Evolutionary conservation across 2,329 filamentous ascomycete genomes (phyloP).

Genomic region (Talaromyces sp.): DNA sequence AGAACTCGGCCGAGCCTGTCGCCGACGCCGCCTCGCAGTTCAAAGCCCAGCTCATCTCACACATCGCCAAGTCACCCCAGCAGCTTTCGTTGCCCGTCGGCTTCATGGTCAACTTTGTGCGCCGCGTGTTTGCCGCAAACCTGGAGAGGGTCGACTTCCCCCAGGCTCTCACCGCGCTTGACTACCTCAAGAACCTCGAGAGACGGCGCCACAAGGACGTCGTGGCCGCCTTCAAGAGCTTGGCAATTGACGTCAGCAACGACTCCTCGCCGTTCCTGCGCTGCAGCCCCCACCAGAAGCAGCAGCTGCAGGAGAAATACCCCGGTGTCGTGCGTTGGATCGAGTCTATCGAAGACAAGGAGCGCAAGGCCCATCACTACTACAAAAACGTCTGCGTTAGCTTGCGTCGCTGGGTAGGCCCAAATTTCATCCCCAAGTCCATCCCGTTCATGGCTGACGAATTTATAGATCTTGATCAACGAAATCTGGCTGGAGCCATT

Average conservation of each 20-base stretch:
- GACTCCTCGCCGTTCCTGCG: slow-evolving; percentile 23
- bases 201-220: slow-evolving; percentile 55
- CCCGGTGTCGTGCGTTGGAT: slow-evolving; percentile 55
- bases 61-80: slow-evolving; percentile 54
- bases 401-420: slow-evolving; percentile 57
- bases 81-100: slow-evolving; percentile 58
- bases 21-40: slow-evolving; percentile 38
- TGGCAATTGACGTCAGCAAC: slow-evolving; percentile 37
- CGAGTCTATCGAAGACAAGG: slow-evolving; percentile 46
- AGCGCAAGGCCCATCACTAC: slow-evolving; percentile 47
- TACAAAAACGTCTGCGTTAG: slow-evolving; percentile 60
- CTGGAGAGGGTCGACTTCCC: slow-evolving; percentile 59
- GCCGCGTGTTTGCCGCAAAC: slow-evolving; percentile 52
- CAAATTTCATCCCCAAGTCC: background rate
- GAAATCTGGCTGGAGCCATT: slow-evolving; percentile 58
- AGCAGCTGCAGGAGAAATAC: slow-evolving; percentile 45
- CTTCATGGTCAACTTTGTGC: slow-evolving; percentile 59
- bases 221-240: slow-evolving; percentile 47
- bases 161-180: slow-evolving; percentile 59
- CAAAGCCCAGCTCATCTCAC: slow-evolving; percentile 38
- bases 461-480: slow-evolving; percentile 52
- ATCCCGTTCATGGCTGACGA: background rate
- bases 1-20: slow-evolving; percentile 17
- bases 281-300: slow-evolving; percentile 43
- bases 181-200: slow-evolving; percentile 62